Evolutionary conservation across 495 filamentous ascomycete genomes (phyloP), one percentile per base, ranked within the genome.

Genomic region (Penicillium alfredii): DNA sequence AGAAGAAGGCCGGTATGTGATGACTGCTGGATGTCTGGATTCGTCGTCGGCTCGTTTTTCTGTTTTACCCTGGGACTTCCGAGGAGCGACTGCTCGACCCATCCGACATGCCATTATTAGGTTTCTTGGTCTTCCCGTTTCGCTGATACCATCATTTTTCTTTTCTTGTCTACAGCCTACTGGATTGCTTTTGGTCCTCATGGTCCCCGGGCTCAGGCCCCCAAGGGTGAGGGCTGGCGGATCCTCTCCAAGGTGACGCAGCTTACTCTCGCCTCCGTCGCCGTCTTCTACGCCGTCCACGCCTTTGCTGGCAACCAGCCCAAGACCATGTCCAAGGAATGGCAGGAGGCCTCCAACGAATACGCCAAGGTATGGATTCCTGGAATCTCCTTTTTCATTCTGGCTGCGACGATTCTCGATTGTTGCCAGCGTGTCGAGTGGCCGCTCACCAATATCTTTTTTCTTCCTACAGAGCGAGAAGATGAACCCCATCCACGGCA

Each of bases 151-250:
- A 8, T 24, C 13, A 45, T 44, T 28, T 25, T 40, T 33, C 26
- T 23, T 35, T 21, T 26, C 31, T 43, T 39, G 38, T 13, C 26
- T 33, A 58, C 61, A 98, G 92, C 92, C 48, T 98, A 96, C 82
- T 98, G 82, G 80, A 94, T 97, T 54, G 89, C 92, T 47, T 98
- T 98, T 61, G 92, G 92, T 35, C 74, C 87, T 45, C 93, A 97
- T 64, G 92, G 92, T 38, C 92, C 92, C 40, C 88, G 92, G 35
- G 74, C 89, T 24, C 63, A 74, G 20, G 57, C 82, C 36, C 85
- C 90, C 36, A 81, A 92, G 32, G 92, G 82, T 38, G 92, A 96
- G 74, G 70, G 68, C 55, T 72, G 72, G 66, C 84, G 76, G 55
- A 72, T 97, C 51, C 63, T 82, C 51, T 44, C 70, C 41, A 86